Evolutionary conservation across 139 green algal species (phyloP).

Genomic region (Penium margaritaceum): DNA sequence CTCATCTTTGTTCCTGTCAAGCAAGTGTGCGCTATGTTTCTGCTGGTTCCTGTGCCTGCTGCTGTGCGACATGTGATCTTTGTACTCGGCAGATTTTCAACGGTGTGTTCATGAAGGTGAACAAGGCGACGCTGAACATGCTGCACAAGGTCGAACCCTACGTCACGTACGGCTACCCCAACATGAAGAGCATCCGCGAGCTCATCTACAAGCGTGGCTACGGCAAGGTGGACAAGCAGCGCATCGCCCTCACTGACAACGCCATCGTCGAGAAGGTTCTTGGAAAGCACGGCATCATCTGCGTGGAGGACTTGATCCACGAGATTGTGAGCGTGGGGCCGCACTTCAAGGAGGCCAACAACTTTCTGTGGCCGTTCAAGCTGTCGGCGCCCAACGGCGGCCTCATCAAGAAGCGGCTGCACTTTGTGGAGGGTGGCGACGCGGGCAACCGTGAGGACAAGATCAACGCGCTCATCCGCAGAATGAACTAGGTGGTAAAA

Average conservation of each 20-base stretch:
- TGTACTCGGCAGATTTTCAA: conserved; percentile 82
- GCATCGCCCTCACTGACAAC: conserved; percentile 95
- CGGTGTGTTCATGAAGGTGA: conserved; percentile 93
- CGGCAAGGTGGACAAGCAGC: conserved; percentile 88
- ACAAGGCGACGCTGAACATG: conserved; percentile 96
- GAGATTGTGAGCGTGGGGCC: conserved; percentile 91
- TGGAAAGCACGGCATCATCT: conserved; percentile 88
- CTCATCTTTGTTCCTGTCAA: background rate
- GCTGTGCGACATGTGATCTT: no score
- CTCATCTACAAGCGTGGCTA: conserved; percentile 98
- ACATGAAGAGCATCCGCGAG: conserved; percentile 94
- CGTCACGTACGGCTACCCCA: conserved; percentile 91
- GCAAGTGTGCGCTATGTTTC: no score
- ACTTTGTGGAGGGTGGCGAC: conserved; percentile 97
- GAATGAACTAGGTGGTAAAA: conserved; percentile 81
- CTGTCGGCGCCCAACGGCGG: conserved; percentile 74
- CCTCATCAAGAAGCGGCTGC: conserved; percentile 84
- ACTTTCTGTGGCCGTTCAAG: conserved; percentile 99
- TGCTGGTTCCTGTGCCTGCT: no score
- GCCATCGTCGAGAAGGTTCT: conserved; percentile 74
- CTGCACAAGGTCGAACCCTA: conserved; percentile 93
- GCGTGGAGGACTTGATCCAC: conserved; percentile 96
- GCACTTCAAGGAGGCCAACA: conserved; percentile 91
- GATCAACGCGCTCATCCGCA: conserved; percentile 90
- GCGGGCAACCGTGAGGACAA: conserved; percentile 88